Evolutionary conservation across 1,284 basidiomycete genomes (phyloP).

Genomic region (Athelia sp.): DNA sequence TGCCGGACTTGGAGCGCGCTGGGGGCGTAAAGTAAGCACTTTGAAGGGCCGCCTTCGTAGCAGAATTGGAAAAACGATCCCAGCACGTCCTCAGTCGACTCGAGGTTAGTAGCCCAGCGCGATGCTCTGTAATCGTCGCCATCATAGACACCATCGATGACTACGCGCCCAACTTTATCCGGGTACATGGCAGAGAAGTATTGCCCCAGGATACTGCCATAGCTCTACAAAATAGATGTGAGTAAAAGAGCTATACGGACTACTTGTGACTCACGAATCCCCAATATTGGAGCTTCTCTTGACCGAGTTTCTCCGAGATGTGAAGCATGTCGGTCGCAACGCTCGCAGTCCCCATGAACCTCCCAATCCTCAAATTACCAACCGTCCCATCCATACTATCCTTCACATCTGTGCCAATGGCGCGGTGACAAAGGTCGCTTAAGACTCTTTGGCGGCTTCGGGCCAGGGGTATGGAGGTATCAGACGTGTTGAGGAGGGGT

Average conservation of each 20-base stretch:
- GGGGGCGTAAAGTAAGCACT: constrained; percentile 12
- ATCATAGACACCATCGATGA: constrained; percentile 13
- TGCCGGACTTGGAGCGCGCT: constrained; percentile 7
- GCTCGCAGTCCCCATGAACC: constrained; percentile 10
- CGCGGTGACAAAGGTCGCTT: background rate
- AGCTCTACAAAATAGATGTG: constrained; percentile 7
- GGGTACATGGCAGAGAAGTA: constrained; percentile 22
- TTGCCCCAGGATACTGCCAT: constrained; percentile 16
- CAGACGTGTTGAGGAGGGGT: background rate
- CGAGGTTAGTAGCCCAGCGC: constrained; percentile 12
- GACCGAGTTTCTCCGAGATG: constrained; percentile 19
- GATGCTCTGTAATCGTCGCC: constrained; percentile 11
- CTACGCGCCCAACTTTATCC: constrained; percentile 12
- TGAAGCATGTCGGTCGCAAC: constrained; percentile 22
- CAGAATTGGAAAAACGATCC: constrained; percentile 12
- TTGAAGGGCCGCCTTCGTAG: constrained; percentile 12
- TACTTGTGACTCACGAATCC: constrained; percentile 16
- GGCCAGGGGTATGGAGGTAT: background rate
- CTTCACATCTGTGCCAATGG: background rate
- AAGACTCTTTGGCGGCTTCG: background rate
- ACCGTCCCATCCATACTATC: background rate
- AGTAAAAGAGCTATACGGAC: background rate
- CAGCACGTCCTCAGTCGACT: constrained; percentile 12
- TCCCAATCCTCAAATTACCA: background rate
- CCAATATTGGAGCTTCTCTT: constrained; percentile 21